Evolutionary conservation across 2,329 filamentous ascomycete species (phyloP), one percentile per base, ranked within the genome.

Genomic region (Diaporthe sp.): DNA sequence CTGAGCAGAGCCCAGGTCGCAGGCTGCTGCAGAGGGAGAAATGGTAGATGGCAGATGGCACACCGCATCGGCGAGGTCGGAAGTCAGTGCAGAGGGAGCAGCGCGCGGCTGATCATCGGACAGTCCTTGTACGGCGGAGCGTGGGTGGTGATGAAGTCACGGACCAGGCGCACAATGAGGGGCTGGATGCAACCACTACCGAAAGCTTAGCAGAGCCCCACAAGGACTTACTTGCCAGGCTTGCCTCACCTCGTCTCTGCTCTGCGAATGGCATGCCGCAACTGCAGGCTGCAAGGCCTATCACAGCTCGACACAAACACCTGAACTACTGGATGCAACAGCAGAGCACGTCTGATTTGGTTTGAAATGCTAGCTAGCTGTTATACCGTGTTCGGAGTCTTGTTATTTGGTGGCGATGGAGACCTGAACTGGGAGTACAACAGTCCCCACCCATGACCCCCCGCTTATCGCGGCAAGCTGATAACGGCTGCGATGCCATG

Each of bases 101-200:
- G 38, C 10, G 5, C 22, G 3, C 30, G 45, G 61, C 22, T 67
- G 61, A 28, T 67, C 64, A 68, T 33, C 45, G 30, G 45, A 52
- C 64, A 52, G 64, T 50, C 45, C 42, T 25, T 52, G 22, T 3
- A 28, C 64, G 64, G 33, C 64, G 35, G 30, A 54, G 45, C 64
- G 45, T 33, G 64, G 64, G 64, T 68, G 64, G 47, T 68, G 64
- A 68, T 68, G 64, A 68, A 68, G 64, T 68, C 64, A 68, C 64
- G 47, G 47, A 52, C 64, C 64, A 10, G 64, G 64, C 47, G 64
- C 64, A 30, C 64, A 52, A 30, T 40, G 64, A 68, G 64, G 64
- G 64, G 64, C 47, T 68, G 64, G 33, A 68, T 54, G 64, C 64
- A 68, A 68, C 64, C 64, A 68, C 64, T 68, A 68, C 64, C 45